phyloP scores from a whole-genome alignment of 2,329 filamentous ascomycete species.

The Fusarium tjaetaba region DNA sequence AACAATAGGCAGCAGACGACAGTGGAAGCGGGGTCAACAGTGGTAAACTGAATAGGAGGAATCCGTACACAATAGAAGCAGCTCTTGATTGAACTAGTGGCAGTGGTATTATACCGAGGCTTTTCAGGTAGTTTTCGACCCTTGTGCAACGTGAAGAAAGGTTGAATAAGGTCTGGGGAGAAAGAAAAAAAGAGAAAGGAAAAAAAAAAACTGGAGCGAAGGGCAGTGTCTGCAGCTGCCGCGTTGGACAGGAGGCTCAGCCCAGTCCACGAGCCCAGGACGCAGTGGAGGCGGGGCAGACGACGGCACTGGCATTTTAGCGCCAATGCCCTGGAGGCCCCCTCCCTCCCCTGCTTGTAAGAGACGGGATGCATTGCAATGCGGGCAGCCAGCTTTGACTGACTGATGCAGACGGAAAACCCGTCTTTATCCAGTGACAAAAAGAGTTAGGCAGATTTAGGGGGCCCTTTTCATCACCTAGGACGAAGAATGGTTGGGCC shows the following conservation, averaged over 20 bases:
- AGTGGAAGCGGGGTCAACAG: slow-evolving; percentile 1
- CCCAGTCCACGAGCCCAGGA: not conserved
- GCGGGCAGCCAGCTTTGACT: not conserved
- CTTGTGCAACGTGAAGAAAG: slow-evolving; percentile 10
- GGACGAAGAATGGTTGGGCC: not conserved
- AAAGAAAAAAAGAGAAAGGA: not conserved
- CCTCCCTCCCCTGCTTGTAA: slow-evolving; percentile 20
- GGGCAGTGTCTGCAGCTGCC: slow-evolving; percentile 21
- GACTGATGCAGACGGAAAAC: not conserved
- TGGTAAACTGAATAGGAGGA: slow-evolving; percentile 1
- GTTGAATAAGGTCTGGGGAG: not conserved
- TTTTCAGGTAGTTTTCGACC: not conserved
- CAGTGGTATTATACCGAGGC: not conserved
- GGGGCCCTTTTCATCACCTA: not conserved
- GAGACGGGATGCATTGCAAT: not conserved
- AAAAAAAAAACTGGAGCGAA: slow-evolving; percentile 36
- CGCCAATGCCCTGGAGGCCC: slow-evolving; percentile 21
- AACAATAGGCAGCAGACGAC: not conserved
- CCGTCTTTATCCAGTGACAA: not conserved
- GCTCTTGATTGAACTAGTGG: not conserved
- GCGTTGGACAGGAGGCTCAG: slow-evolving; percentile 30
- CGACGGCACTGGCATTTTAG: slow-evolving; percentile 20
- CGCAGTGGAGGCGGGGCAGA: slow-evolving; percentile 20
- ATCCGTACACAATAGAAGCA: slow-evolving; percentile 16
- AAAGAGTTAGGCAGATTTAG: not conserved